Evolutionary conservation across 257 asterid genomes (phyloP), one percentile per base, ranked within the genome.

Genomic region (Handroanthus guayacan): DNA sequence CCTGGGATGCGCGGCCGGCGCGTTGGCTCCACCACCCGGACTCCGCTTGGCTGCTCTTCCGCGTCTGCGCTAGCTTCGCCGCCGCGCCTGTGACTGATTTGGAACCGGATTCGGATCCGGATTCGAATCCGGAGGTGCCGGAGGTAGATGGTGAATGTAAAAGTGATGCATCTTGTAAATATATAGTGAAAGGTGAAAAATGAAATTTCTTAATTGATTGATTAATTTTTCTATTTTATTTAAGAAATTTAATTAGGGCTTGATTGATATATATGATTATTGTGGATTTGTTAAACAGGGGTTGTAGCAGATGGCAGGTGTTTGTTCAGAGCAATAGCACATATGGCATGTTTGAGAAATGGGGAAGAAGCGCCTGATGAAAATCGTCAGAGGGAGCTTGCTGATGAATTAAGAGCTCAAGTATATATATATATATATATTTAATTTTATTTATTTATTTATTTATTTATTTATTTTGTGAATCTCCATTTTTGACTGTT

Each of bases 1-100:
- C 90, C 8, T 91, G 98, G 98, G 98, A 93, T 69, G 88, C 95
- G 7, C 64, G 98, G 72, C 96, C 97, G 38, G 98, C 98, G 74
- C 84, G 98, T 47, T 93, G 98, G 98, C 88, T 91, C 20, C 96
- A 90, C 75, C 88, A 89, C 72, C 86, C 89, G 5, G 90, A 93
- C n/a, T 91, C 94, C 4, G 98, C 89, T 3, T 93, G 97, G 97
- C 76, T 91, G 41, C 83, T 93, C n/a, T 93, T 91, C 69, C 96
- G 97, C 5, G 92, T 85, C 41, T 82, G 90, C 58, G 82, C 86
- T 61, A 77, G 89, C 51, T 65, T 84, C n/a, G 75, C 78, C 68
- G 88, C 87, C 18, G 54, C 78, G 12, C 84, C 80, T 45, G 43
- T 20, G 16, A 6, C 74, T 8, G 88, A 86, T 85, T 13, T 71